Conservation (phyloP, 352 stramenopile genomes). For the Phytophthora chlamydospora region DNA sequence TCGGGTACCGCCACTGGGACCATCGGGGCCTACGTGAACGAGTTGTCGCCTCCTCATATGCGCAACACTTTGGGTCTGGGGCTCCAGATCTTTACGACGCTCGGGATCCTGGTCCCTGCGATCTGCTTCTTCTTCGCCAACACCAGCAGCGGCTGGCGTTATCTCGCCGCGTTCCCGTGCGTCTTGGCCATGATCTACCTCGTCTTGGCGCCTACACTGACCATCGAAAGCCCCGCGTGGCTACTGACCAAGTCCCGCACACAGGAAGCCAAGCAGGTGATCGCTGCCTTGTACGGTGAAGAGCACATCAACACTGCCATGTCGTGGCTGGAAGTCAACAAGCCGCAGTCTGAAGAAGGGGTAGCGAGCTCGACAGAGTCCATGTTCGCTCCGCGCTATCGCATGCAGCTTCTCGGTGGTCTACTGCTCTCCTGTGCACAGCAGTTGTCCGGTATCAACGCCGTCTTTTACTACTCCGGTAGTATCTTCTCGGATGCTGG, state of each 20-base stretch:
- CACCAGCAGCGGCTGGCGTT: slow-evolving; percentile 47
- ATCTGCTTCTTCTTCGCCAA: slow-evolving; percentile 34
- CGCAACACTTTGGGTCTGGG: slow-evolving; percentile 42
- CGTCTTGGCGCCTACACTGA: slow-evolving; percentile 31
- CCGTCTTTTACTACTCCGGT: slow-evolving; percentile 26
- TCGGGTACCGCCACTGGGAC: slow-evolving; percentile 21
- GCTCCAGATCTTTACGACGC: slow-evolving; percentile 50
- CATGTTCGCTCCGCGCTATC: slow-evolving; percentile 18
- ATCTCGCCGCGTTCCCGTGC: slow-evolving; percentile 40
- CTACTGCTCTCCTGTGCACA: slow-evolving; percentile 15
- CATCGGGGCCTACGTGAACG: slow-evolving; percentile 43
- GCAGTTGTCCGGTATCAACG: slow-evolving; percentile 28
- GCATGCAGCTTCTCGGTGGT: slow-evolving; percentile 17
- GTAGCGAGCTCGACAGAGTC: slow-evolving; percentile 4
- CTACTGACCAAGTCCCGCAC: slow-evolving; percentile 34
- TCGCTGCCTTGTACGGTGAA: slow-evolving; percentile 34
- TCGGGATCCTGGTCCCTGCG: slow-evolving; percentile 47
- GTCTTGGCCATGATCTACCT: slow-evolving; percentile 47
- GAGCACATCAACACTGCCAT: slow-evolving; percentile 33
- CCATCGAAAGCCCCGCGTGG: slow-evolving; percentile 45
- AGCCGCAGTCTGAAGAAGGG: slow-evolving; percentile 5
- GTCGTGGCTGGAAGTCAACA: slow-evolving; percentile 32
- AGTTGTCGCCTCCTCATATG: slow-evolving; percentile 37
- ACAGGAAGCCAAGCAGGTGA: slow-evolving; percentile 32
- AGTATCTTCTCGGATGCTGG: slow-evolving; percentile 24